Evolutionary conservation across 1,284 basidiomycete genomes (phyloP), one percentile per base, ranked within the genome.

Genomic region (Ceratobasidium sp.): DNA sequence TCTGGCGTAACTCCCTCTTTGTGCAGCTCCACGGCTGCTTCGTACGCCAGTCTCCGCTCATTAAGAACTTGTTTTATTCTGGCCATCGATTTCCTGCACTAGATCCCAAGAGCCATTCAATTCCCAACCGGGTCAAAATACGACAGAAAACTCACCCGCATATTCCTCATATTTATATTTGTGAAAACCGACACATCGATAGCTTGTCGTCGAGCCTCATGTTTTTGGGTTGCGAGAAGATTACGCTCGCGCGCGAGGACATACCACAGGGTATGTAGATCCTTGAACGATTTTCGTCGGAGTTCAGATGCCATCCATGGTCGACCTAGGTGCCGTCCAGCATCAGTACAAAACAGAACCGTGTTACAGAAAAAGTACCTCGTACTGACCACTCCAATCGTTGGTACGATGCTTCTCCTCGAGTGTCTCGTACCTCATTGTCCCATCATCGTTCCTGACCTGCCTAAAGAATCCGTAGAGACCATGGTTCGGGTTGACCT

Each of bases 81-180:
- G 23, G 94, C 94, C 94, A 98, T 97, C n/a, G 93, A 91, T 83
- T 96, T 97, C 58, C 92, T 91, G 79, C 91, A 92, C 96, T 98
- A 78, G 3, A 36, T 4, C 4, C 8, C 18, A 12, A 45, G 43
- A 12, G 3, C 55, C 14, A 18, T 16, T 39, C 55, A 46, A 65
- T 30, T 39, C 12, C 34, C 36, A 58, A 73, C 5, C 21, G 72
- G 21, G 30, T 14, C 34, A 67, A 71, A 53, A 74, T 65, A 36
- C 6, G 4, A 28, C 52, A 79, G 82, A 65, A 75, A 85, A 80
- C 70, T 26, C 60, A 74, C 74, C 48, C 74, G 69, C 50, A 61
- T 61, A 58, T 74, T 65, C 50, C 60, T 72, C 39, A 70, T 61
- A 21, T 65, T 43, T 28, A 70, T 59, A 41, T 72, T 72, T 53